Conservation (phyloP, 129 eudicot species). For the Escallonia herrerae region DNA sequence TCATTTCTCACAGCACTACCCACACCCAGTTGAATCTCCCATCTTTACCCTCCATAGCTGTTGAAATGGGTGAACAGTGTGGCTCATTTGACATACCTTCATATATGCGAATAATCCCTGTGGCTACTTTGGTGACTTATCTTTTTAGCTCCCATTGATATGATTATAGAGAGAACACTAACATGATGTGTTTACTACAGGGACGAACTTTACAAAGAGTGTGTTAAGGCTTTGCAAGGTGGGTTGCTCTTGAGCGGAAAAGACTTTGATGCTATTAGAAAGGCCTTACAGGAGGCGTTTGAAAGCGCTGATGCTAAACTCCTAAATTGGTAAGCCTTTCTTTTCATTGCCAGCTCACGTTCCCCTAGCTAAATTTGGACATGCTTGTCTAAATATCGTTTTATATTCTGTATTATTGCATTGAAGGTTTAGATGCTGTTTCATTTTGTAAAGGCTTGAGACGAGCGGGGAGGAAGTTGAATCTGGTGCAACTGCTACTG, state of each 20-base stretch:
- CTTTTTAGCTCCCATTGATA: no score
- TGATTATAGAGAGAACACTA: no score
- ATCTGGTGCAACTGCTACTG: slow-evolving; percentile 95
- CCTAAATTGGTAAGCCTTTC: slow-evolving; percentile 41
- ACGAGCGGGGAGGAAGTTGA: slow-evolving; percentile 53
- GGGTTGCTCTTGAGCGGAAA: slow-evolving; percentile 44
- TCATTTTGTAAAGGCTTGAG: slow-evolving; percentile 90
- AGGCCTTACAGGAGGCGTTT: slow-evolving; percentile 65
- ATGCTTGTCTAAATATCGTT: slow-evolving; percentile 31
- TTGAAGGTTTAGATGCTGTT: slow-evolving; percentile 83
- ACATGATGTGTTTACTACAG: slow-evolving; percentile 18
- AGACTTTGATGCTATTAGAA: slow-evolving; percentile 40
- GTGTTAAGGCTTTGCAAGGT: slow-evolving; percentile 63
- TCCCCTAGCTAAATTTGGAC: slow-evolving; percentile 4
- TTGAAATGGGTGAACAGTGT: no score
- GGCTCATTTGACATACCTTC: no score
- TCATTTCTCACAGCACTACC: no score
- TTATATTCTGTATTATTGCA: slow-evolving; percentile 48
- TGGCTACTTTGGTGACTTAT: no score
- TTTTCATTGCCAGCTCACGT: slow-evolving; percentile 9
- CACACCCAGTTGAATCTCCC: no score
- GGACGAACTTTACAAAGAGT: slow-evolving; percentile 94
- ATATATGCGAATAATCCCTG: no score
- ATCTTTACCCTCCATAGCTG: no score
- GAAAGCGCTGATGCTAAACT: slow-evolving; percentile 66